Percentiles rank a stretch among this genome's conserved stretches.
These are phyloP conservation scores for Macaranga tanarius DNA, from an alignment of 441 rosid genomes.

Conservation along the genomic window DNA sequence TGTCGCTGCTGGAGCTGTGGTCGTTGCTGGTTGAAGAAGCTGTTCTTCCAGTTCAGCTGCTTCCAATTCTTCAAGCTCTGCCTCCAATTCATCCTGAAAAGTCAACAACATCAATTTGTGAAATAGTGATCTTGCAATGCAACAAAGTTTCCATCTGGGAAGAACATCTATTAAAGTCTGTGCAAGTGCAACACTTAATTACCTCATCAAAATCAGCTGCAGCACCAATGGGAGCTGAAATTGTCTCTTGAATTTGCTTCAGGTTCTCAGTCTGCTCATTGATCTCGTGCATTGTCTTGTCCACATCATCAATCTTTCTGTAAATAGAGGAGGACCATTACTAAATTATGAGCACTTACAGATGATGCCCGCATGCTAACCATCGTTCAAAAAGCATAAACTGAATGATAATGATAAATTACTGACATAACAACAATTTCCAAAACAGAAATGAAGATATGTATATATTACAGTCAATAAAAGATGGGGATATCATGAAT, in stretches of 20 bases:
- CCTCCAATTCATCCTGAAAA: conserved; percentile 91
- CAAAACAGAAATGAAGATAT: not conserved
- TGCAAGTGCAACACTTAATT: not conserved
- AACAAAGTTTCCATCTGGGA: not conserved
- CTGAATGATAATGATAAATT: too few relatives aligned
- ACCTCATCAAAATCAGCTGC: conserved; percentile 97
- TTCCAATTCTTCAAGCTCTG: conserved; percentile 95
- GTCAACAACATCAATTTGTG: not conserved
- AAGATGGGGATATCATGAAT: not conserved
- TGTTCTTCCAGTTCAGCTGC: conserved; percentile 93
- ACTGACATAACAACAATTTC: not conserved
- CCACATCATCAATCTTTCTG: conserved; percentile 95
- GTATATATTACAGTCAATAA: not conserved
- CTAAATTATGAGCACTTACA: not conserved
- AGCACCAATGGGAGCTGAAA: conserved; percentile 81
- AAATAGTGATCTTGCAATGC: not conserved
- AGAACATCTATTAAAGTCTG: not conserved
- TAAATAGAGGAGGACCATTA: conserved; percentile 4
- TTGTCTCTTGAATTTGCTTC: conserved; percentile 97
- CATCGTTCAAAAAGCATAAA: too few relatives aligned
- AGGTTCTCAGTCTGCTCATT: conserved; percentile 96
- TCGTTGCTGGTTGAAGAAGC: conserved; percentile 84
- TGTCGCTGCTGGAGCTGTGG: conserved; percentile 74
- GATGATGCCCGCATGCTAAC: too few relatives aligned
- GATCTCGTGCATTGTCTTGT: conserved; percentile 95